Evolutionary conservation across 2,329 filamentous ascomycete species (phyloP).

Genomic region (Polytolypa hystricis): DNA sequence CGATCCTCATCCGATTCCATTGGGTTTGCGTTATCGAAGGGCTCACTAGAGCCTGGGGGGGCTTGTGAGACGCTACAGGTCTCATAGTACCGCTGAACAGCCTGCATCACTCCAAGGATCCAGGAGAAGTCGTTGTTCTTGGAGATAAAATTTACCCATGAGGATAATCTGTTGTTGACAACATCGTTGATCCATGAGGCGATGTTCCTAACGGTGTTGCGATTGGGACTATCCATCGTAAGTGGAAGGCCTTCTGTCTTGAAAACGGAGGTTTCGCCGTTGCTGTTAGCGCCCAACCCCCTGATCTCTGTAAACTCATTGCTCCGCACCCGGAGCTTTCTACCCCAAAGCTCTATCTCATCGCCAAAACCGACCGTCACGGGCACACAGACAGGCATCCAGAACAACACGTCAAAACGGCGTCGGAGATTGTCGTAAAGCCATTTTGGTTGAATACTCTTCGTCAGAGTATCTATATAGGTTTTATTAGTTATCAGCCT

Average conservation of each 20-base stretch:
- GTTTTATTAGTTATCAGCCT: background rate
- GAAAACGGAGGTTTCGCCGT: background rate
- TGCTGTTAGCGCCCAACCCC: background rate
- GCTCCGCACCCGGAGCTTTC: background rate
- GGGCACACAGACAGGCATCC: background rate
- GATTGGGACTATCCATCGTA: background rate
- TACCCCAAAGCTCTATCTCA: background rate
- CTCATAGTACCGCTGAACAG: background rate
- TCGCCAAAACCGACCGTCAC: constrained; percentile 1
- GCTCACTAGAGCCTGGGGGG: background rate
- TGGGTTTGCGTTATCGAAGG: background rate
- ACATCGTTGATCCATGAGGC: background rate
- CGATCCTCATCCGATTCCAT: background rate
- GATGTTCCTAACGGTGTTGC: background rate
- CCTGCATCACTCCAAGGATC: background rate
- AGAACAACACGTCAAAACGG: background rate
- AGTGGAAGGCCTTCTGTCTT: background rate
- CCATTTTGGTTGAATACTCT: background rate
- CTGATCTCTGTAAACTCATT: background rate
- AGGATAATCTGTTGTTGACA: background rate
- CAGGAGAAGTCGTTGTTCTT: background rate
- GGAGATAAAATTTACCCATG: background rate
- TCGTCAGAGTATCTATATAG: background rate
- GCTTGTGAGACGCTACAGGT: background rate
- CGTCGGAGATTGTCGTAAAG: background rate